Evolutionary conservation across 176 grass and related monocot species (phyloP).

Genomic region (Eragrostis curvula): DNA sequence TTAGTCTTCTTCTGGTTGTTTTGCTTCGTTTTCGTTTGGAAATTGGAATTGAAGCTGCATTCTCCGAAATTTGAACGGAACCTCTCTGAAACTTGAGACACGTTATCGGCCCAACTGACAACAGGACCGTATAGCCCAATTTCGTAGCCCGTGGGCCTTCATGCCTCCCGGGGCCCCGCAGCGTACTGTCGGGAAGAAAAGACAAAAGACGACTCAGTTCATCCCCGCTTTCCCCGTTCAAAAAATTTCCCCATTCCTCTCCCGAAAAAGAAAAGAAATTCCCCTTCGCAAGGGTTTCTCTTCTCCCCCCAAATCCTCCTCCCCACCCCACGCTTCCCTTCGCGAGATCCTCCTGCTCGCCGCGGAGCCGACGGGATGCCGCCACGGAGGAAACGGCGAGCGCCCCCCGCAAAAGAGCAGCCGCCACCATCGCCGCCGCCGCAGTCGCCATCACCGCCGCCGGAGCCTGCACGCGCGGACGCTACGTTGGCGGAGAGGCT

Average conservation of each 20-base stretch:
- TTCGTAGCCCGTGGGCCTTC: neutral
- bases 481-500: slow-evolving; percentile 35
- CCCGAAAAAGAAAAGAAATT: neutral
- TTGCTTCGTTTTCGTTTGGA: neutral
- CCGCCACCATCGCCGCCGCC: neutral
- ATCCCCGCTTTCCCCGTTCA: slow-evolving; percentile 3
- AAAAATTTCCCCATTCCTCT: neutral
- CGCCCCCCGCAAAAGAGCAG: slow-evolving; percentile 4
- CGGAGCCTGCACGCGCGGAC: slow-evolving; percentile 30
- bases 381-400: slow-evolving; percentile 35
- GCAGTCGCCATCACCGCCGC: slow-evolving; percentile 19
- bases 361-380: slow-evolving; percentile 26
- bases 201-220: neutral
- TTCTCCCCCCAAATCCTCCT: neutral
- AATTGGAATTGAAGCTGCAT: neutral
- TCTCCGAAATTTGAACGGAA: too few relatives aligned
- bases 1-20: too few relatives aligned
- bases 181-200: too few relatives aligned
- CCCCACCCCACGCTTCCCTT: neutral
- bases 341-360: neutral
- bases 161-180: neutral
- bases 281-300: neutral
- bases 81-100: neutral
- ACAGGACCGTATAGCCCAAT: too few relatives aligned
- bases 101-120: neutral